Evolutionary conservation across 306 rosid species (phyloP), one percentile per base, ranked within the genome.

Genomic region (Spatholobus suberectus): DNA sequence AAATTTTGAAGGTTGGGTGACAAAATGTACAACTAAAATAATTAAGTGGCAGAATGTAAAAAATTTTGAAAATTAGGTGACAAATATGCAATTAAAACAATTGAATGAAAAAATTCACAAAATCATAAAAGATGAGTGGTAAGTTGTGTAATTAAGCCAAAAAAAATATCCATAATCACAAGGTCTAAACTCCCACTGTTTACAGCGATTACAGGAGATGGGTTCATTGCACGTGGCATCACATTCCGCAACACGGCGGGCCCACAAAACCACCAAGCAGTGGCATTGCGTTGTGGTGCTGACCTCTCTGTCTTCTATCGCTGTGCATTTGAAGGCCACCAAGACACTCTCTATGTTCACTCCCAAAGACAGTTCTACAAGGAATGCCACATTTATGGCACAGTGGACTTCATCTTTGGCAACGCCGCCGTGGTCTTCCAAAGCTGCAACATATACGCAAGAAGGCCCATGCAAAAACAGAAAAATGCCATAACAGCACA

Each of bases 341-440:
- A 90, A 70, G 93, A 90, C 84, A 90, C 93, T 37, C 87, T 90
- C 70, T 88, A 90, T 34, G 89, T 61, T 27, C 93, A 90, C 35
- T 90, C 91, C 2, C 91, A 86, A 12, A 76, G 93, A 5, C 91
- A 90, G n/a, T 88, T 90, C 85, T 90, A 84, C 77, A 88, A 81
- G 34, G 90, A 90, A 17, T 90, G 93, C 70, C 77, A 84, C 83
- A 79, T 90, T 21, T 88, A 84, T 27, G 91, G 91, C 55, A 88
- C 93, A 0, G 89, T 90, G 0, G 94, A 90, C 54, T 90, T 90
- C 81, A 88, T 90, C 63, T 90, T 90, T 7, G 94, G 94, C n/a
- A 88, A 90, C 2, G 91, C 90, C 0, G 94, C 90, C 0, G 91
- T 75, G 0, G 89, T 88, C 23, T 51, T 90, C 18, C 93, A 90